Percentiles rank a stretch among this genome's conserved stretches.
phyloP scores from a whole-genome alignment of 345 rosid genomes.

The Xanthoceras sorbifolium region DNA sequence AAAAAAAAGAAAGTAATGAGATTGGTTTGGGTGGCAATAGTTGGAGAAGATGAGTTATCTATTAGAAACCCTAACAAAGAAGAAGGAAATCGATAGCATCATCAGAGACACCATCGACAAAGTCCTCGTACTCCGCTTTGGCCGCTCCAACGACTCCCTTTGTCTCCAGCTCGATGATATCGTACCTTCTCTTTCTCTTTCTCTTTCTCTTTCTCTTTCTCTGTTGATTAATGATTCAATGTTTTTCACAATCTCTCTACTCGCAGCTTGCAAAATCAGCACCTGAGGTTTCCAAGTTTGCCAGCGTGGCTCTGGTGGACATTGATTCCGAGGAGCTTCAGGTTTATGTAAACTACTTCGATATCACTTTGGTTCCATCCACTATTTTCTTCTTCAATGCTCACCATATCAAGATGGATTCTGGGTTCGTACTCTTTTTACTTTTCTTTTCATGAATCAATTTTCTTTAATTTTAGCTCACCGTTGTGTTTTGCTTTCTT shows the following conservation, averaged over 20 bases:
- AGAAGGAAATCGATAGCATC: slow-evolving; percentile 70
- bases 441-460: not conserved
- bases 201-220: not conserved
- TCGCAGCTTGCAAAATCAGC: slow-evolving; percentile 73
- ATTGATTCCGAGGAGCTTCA: slow-evolving; percentile 74
- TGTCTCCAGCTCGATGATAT: slow-evolving; percentile 79
- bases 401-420: slow-evolving; percentile 95
- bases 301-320: slow-evolving; percentile 64
- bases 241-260: not conserved
- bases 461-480: not conserved
- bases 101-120: slow-evolving; percentile 81
- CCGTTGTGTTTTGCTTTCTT: no score
- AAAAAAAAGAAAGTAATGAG: no score
- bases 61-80: slow-evolving; percentile 54
- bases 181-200: slow-evolving; percentile 28
- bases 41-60: slow-evolving; percentile 53
- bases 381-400: slow-evolving; percentile 93
- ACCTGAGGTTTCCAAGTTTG: slow-evolving; percentile 70
- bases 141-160: slow-evolving; percentile 57
- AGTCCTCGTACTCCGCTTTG: slow-evolving; percentile 90
- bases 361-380: slow-evolving; percentile 69
- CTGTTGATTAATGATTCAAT: not conserved
- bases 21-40: no score
- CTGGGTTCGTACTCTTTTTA: slow-evolving; percentile 47
- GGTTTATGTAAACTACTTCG: slow-evolving; percentile 84